These are phyloP conservation scores for Talaromyces pinophilus DNA, from an alignment of 2,329 filamentous ascomycete genomes.

Conservation along the genomic window DNA sequence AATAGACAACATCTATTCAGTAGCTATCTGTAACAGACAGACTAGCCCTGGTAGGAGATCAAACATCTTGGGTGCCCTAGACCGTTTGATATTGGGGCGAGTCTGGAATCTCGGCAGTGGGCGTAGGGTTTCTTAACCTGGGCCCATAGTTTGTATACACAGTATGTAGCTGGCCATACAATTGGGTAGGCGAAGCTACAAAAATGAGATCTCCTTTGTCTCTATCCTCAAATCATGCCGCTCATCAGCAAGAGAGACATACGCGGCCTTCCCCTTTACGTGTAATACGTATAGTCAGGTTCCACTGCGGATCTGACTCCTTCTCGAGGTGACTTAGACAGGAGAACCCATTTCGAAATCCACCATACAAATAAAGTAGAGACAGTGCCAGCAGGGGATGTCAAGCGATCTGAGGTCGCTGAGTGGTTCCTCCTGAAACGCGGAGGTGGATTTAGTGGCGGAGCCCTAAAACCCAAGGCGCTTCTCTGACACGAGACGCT, in stretches of 20 bases:
- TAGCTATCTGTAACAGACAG: constrained; percentile 15
- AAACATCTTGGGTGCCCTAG: constrained; percentile 13
- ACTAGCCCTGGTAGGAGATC: constrained; percentile 16
- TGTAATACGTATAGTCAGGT: not conserved
- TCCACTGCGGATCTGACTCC: constrained; percentile 1
- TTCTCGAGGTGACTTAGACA: not conserved
- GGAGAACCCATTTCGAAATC: not conserved
- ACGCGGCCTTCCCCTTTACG: constrained; percentile 13
- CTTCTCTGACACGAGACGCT: constrained; percentile 17
- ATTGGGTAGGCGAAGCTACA: not conserved
- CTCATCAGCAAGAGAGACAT: not conserved
- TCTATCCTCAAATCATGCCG: not conserved
- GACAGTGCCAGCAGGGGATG: not conserved
- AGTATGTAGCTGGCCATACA: not conserved
- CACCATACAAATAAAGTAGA: not conserved
- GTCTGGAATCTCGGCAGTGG: not conserved
- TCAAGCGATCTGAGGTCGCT: constrained; percentile 3
- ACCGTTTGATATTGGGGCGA: constrained; percentile 12
- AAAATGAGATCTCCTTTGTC: not conserved
- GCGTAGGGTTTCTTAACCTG: not conserved
- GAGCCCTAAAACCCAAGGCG: constrained; percentile 1
- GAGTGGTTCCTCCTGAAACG: constrained; percentile 14
- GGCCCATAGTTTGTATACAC: not conserved
- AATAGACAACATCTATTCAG: not conserved
- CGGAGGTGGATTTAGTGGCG: constrained; percentile 1